Conservation (phyloP, 2,329 filamentous ascomycete genomes). For the Hypoxylon sp. region DNA sequence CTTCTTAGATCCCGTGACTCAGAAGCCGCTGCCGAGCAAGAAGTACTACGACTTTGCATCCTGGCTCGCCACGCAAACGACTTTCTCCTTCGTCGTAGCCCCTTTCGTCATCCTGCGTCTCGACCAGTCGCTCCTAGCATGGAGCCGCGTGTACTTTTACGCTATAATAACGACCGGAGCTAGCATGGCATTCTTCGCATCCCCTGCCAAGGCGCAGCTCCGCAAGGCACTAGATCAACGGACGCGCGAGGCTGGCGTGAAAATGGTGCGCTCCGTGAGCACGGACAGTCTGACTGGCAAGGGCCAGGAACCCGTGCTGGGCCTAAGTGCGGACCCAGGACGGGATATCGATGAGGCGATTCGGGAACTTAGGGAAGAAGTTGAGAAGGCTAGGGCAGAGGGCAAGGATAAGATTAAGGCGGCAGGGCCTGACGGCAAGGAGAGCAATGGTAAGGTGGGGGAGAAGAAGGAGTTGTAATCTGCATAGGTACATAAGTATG, state of each 20-base stretch:
- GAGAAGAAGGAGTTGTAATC: constrained; percentile 33
- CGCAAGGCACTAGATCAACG: constrained; percentile 70
- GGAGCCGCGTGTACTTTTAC: constrained; percentile 92
- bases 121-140: constrained; percentile 76
- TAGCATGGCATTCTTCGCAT: constrained; percentile 81
- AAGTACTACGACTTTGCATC: constrained; percentile 87
- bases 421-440: constrained; percentile 54
- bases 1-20: constrained; percentile 84
- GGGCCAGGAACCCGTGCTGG: constrained; percentile 73
- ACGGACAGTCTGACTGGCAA: constrained; percentile 65
- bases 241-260: constrained; percentile 60
- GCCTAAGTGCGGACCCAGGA: constrained; percentile 81
- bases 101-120: constrained; percentile 89
- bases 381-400: constrained; percentile 68
- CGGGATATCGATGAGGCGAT: constrained; percentile 83
- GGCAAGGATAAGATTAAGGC: constrained; percentile 69
- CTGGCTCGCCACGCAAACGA: constrained; percentile 81
- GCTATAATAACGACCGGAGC: constrained; percentile 74
- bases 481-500: neutral
- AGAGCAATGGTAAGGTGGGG: constrained; percentile 14
- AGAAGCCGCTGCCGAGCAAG: constrained; percentile 76
- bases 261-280: constrained; percentile 64
- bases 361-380: constrained; percentile 78
- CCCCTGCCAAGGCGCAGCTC: constrained; percentile 76
- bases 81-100: constrained; percentile 83